Percentiles rank a stretch among this genome's conserved stretches.
Conservation (phyloP, 805 yeast species). For the Middelhovenomyces tepae region DNA sequence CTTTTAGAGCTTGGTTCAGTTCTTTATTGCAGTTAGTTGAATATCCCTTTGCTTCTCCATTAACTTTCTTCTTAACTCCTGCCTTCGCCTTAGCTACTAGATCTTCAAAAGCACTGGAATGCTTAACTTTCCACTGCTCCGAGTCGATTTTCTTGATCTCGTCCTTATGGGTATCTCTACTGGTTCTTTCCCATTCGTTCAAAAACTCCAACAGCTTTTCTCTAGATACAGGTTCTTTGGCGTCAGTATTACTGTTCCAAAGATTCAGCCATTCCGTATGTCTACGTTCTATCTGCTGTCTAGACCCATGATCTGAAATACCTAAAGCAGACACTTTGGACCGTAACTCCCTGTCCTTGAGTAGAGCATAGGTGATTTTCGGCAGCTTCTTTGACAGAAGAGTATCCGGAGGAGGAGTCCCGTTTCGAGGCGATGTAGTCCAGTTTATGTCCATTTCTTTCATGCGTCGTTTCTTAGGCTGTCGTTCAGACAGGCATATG, state of each 20-base stretch:
- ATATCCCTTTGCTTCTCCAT: too few species aligned
- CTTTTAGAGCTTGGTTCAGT: not conserved
- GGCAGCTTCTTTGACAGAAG: too few species aligned
- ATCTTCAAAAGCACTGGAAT: conserved; percentile 18
- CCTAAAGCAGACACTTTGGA: conserved; percentile 47
- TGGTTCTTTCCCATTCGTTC: conserved; percentile 54
- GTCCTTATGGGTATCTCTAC: conserved; percentile 13
- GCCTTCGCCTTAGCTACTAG: conserved; percentile 18
- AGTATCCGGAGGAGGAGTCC: too few species aligned
- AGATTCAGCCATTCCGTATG: conserved; percentile 69
- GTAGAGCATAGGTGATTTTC: too few species aligned
- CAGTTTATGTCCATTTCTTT: too few species aligned
- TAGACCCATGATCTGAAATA: conserved; percentile 54
- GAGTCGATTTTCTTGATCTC: conserved; percentile 17
- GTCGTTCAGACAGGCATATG: too few species aligned
- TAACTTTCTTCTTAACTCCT: too few species aligned
- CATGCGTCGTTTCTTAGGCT: too few species aligned
- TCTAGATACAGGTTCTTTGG: conserved; percentile 53
- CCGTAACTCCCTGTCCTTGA: too few species aligned
- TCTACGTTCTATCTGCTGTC: conserved; percentile 55
- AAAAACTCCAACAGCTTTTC: conserved; percentile 47
- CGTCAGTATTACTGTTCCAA: conserved; percentile 76
- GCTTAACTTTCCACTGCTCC: conserved; percentile 17
- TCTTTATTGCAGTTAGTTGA: conserved; percentile 4
- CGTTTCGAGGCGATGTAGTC: too few species aligned